These are phyloP conservation scores for Medicago arabica DNA, from an alignment of 306 rosid genomes.

Conservation along the genomic window DNA sequence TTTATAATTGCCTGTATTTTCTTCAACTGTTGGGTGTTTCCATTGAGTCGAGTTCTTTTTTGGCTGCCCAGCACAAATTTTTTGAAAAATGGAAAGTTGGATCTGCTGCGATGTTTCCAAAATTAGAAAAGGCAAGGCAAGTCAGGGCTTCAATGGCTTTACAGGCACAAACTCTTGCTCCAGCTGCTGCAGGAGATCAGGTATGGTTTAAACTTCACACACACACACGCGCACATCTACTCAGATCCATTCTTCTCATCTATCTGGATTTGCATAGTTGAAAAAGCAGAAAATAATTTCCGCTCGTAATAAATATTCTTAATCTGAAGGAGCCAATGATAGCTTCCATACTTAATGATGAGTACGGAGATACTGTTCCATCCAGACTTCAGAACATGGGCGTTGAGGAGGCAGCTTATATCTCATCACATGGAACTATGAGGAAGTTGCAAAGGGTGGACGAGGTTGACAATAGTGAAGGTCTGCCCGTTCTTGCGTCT, in stretches of 20 bases:
- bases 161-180: conserved; percentile 68
- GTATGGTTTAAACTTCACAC: conserved; percentile 52
- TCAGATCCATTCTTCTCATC: conserved; percentile 4
- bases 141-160: conserved; percentile 80
- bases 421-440: conserved; percentile 51
- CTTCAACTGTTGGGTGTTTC: conserved; percentile 38
- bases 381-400: conserved; percentile 63
- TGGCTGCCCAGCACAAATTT: conserved; percentile 79
- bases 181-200: conserved; percentile 58
- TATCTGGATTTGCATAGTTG: background rate
- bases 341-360: conserved; percentile 63
- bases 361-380: conserved; percentile 90
- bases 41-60: conserved; percentile 43
- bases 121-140: conserved; percentile 88
- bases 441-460: conserved; percentile 54
- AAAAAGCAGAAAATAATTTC: conserved; percentile 33
- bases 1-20: conserved; percentile 37
- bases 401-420: conserved; percentile 54
- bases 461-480: conserved; percentile 63
- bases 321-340: conserved; percentile 56
- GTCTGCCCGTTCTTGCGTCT: conserved; percentile 56
- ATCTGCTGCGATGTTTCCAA: conserved; percentile 78
- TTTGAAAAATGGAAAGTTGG: conserved; percentile 90
- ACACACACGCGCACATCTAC: background rate
- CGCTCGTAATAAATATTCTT: conserved; percentile 24